phyloP scores from a whole-genome alignment of 2,329 filamentous ascomycete genomes.

The Colletotrichum sp. region DNA sequence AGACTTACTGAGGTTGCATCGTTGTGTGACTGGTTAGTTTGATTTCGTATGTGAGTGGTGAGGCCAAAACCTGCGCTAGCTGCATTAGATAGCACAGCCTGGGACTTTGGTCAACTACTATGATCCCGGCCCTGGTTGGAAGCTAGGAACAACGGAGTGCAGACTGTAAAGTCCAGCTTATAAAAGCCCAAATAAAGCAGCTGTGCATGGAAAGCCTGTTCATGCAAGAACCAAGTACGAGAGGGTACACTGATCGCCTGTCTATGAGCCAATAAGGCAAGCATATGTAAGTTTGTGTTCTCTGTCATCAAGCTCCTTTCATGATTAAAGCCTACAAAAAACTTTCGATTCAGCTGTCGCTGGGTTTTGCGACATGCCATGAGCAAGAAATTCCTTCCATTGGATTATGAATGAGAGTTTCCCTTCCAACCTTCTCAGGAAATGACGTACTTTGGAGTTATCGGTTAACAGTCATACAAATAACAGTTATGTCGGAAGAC shows the following conservation, averaged over 20 bases:
- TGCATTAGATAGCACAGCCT: neutral
- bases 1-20: neutral
- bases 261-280: neutral
- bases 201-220: neutral
- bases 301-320: neutral
- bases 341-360: accelerated
- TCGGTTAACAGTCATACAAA: neutral
- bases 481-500: too few species aligned
- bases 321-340: neutral
- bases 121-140: accelerated
- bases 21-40: neutral
- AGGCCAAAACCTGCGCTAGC: neutral
- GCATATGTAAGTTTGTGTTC: neutral
- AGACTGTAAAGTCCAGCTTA: accelerated
- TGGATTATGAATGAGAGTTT: neutral
- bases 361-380: neutral
- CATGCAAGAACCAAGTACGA: neutral
- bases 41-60: neutral
- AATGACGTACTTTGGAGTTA: accelerated
- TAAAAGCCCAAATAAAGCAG: neutral
- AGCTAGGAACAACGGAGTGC: accelerated
- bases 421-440: accelerated
- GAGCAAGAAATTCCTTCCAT: neutral
- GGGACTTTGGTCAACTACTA: neutral
- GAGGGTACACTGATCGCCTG: neutral